Conservation (phyloP, 768 basidiomycete species). For the Lactarius vividus region DNA sequence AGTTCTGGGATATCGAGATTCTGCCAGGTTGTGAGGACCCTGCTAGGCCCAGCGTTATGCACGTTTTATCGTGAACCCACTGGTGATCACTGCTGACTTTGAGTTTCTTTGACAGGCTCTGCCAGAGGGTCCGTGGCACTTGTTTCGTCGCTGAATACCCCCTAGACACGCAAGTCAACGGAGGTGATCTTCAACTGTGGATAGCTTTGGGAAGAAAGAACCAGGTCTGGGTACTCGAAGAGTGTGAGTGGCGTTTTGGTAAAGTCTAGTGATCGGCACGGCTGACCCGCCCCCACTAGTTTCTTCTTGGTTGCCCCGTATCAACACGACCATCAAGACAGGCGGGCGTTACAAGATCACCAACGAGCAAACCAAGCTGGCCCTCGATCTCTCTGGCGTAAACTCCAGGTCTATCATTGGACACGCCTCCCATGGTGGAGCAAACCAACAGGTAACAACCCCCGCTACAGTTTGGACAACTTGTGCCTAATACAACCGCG, state of each 20-base stretch:
- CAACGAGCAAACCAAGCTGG: background rate
- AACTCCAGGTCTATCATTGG: background rate
- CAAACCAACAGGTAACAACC: background rate
- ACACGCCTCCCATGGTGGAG: background rate
- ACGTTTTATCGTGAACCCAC: background rate
- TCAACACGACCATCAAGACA: background rate
- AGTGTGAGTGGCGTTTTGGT: background rate
- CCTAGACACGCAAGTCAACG: background rate
- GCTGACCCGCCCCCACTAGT: background rate
- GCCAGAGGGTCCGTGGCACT: background rate
- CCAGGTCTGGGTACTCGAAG: constrained; percentile 1
- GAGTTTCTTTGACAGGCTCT: background rate
- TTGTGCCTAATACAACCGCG: background rate
- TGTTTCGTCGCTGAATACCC: background rate
- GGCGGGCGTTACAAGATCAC: background rate
- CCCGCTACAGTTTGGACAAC: background rate
- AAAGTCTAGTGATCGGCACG: background rate
- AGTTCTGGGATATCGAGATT: background rate
- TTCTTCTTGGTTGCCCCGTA: background rate
- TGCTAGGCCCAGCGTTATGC: background rate
- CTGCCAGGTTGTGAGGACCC: background rate
- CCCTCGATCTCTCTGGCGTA: background rate
- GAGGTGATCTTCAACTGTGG: background rate
- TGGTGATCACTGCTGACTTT: background rate
- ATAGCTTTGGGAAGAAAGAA: background rate